Base-by-base conservation (phyloP, 2,329 filamentous ascomycete species). In the Penicillium palitans region DNA sequence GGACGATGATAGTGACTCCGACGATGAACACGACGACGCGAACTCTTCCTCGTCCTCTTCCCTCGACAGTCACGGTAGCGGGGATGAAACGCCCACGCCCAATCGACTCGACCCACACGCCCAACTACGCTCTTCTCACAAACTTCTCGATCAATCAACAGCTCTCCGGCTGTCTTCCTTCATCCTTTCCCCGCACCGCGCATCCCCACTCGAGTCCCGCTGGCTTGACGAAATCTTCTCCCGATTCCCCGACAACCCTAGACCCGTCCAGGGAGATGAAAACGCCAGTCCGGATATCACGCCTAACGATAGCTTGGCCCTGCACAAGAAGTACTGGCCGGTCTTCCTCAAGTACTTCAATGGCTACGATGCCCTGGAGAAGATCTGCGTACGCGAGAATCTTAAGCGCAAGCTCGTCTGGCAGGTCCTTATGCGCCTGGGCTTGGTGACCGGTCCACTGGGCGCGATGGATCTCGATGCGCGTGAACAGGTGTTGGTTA, bases 271-370 rank as follows among this genome's bases (percentile, higher is more conserved):
- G 50, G 50, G 33, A 52, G 46, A 61, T 37, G 42, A 54, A 46
- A 52, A 52, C 15, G 45, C 54, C 10, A 63, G 58, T 41, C 62
- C 55, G 52, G 65, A 66, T 19, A 56, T 66, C 19, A 58, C 63
- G 17, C 59, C 65, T 3, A 61, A 61, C 8, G 72, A 67, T 13
- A 61, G 67, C 12, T 65, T 67, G 29, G 67, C 62, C 10, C 64
- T 71, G 1, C 66, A 90, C 15, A 81, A 84, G 42, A 83, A 85
- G 57, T 83, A 84, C 48, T 96, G 92, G 89, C 84, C 86, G 2
- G 79, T 83, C 45, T 86, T 96, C 66, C 83, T 88, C 68, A 91
- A 90, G 73, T 95, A 97, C 74, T 91, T 98, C 67, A 93, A 98
- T 72, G 95, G 95, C 1, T 84, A 83, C 57, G 87, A 89, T 70